Conservation (phyloP, 1,284 basidiomycete species). For the Fereydounia khargensis region DNA sequence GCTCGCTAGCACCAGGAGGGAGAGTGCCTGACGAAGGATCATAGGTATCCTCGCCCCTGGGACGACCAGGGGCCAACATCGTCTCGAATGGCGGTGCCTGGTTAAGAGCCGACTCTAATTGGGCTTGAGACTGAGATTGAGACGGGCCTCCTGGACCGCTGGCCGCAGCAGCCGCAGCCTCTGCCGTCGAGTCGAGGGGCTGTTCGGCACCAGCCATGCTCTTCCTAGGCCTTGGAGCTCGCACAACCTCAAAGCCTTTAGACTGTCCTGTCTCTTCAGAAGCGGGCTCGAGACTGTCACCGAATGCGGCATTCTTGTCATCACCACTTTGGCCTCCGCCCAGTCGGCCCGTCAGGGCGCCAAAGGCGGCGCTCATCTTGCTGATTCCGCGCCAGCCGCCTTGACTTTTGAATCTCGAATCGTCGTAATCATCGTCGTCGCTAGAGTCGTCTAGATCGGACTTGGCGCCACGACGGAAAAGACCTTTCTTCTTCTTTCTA, state of each 20-base stretch:
- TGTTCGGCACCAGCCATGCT: conserved; percentile 13
- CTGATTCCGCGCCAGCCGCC: conserved; percentile 40
- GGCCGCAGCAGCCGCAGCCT: conserved; percentile 9
- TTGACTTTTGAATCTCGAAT: conserved; percentile 5
- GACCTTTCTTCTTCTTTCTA: conserved; percentile 18
- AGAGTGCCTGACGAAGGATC: conserved; percentile 21
- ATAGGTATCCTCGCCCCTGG: background rate
- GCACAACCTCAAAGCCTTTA: conserved; percentile 37
- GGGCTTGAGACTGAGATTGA: too few species aligned
- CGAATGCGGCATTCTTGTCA: background rate
- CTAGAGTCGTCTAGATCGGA: conserved; percentile 21
- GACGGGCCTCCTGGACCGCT: background rate
- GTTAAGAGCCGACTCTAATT: too few species aligned
- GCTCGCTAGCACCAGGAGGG: conserved; percentile 20
- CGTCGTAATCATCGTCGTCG: conserved; percentile 11
- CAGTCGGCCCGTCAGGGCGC: conserved; percentile 11
- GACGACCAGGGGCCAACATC: background rate
- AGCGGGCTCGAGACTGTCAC: background rate
- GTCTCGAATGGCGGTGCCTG: too few species aligned
- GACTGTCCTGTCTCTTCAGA: background rate
- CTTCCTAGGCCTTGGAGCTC: conserved; percentile 18
- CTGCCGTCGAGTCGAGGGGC: conserved; percentile 19
- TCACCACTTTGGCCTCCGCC: conserved; percentile 2
- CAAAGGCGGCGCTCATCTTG: conserved; percentile 41
- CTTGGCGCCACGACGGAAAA: too few species aligned